phyloP scores from a whole-genome alignment of 257 asterid genomes.

The Gynochthodes officinalis region DNA sequence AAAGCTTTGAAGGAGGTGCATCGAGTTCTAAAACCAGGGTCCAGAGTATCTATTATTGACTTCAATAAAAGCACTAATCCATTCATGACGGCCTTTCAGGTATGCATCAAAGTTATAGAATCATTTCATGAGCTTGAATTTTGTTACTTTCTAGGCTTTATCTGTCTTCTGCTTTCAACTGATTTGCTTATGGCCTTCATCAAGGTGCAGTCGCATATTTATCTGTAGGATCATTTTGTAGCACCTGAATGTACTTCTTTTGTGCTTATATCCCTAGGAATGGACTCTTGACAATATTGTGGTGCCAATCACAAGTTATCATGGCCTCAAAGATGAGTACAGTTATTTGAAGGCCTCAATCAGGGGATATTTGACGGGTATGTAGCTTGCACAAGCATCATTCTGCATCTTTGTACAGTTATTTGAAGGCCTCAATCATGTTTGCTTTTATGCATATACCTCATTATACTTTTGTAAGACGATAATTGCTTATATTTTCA shows the following conservation, averaged over 20 bases:
- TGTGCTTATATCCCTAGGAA: conserved; percentile 41
- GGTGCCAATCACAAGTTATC: conserved; percentile 71
- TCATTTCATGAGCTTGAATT: background rate
- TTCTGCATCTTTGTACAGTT: background rate
- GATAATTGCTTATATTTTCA: background rate
- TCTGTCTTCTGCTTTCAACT: background rate
- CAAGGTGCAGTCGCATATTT: background rate
- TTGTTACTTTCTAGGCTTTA: background rate
- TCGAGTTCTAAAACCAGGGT: conserved; percentile 77
- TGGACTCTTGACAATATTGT: conserved; percentile 70
- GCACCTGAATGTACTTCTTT: background rate
- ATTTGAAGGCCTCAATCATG: too few species aligned
- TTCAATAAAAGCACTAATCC: conserved; percentile 66
- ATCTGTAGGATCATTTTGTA: background rate
- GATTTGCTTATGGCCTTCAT: background rate
- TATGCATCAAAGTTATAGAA: conserved; percentile 12
- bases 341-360: conserved; percentile 80
- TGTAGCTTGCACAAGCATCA: conserved; percentile 2
- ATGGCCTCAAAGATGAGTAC: conserved; percentile 69
- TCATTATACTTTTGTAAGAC: background rate
- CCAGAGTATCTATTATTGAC: conserved; percentile 71
- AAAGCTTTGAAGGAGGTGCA: conserved; percentile 62
- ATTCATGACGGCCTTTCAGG: conserved; percentile 56
- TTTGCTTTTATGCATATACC: background rate
- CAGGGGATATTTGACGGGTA: conserved; percentile 67